Percentiles rank a stretch among this genome's conserved stretches.
phyloP scores from a whole-genome alignment of 345 rosid species.

The Trapa bicornis region DNA sequence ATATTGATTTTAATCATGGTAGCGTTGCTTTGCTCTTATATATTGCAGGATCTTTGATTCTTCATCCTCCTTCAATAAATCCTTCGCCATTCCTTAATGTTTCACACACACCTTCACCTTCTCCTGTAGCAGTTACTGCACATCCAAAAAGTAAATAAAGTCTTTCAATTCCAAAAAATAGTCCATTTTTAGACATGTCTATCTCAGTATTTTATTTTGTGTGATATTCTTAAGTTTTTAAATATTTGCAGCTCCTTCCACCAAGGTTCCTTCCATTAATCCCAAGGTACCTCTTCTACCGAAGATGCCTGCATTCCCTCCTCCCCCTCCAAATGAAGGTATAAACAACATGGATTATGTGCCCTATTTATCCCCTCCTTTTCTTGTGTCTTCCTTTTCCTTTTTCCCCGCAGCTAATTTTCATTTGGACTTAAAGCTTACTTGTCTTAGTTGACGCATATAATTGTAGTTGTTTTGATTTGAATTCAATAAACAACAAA shows the following conservation, averaged over 20 bases:
- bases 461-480: background rate
- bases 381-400: constrained; percentile 6
- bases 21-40: background rate
- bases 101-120: constrained; percentile 47
- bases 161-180: background rate
- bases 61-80: constrained; percentile 21
- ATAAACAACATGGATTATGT: background rate
- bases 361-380: constrained; percentile 1
- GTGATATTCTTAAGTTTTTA: constrained; percentile 12
- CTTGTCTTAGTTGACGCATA: background rate
- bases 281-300: constrained; percentile 47
- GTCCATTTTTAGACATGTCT: constrained; percentile 2
- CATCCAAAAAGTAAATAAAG: constrained; percentile 26
- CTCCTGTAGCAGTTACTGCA: constrained; percentile 29
- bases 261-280: constrained; percentile 34
- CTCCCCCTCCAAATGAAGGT: constrained; percentile 97
- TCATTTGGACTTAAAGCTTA: constrained; percentile 3
- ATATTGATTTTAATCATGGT: background rate
- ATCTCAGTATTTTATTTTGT: constrained; percentile 14
- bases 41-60: constrained; percentile 21
- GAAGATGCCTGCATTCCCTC: constrained; percentile 62
- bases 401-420: background rate
- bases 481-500: background rate
- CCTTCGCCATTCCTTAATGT: constrained; percentile 23
- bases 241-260: constrained; percentile 16